Evolutionary conservation across 163 green algal genomes (phyloP).

Genomic region (Volvox carteri): DNA sequence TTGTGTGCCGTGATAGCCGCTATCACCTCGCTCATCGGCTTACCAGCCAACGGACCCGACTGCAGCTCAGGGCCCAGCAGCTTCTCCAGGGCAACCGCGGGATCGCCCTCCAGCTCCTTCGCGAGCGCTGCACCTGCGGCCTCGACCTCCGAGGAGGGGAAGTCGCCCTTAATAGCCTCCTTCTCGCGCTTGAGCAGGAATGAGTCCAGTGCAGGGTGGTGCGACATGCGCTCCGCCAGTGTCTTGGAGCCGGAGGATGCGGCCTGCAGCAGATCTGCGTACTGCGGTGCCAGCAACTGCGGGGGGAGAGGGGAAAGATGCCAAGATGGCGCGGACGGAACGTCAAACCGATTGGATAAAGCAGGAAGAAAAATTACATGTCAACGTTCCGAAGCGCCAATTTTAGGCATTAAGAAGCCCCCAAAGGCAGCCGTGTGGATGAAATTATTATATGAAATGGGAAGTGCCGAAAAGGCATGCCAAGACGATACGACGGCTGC

Average conservation of each 20-base stretch:
- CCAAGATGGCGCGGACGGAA: neutral
- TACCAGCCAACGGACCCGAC: slow-evolving; percentile 57
- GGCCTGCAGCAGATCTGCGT: slow-evolving; percentile 66
- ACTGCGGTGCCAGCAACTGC: slow-evolving; percentile 67
- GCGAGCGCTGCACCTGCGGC: slow-evolving; percentile 62
- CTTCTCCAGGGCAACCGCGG: slow-evolving; percentile 59
- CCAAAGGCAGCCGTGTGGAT: too few species aligned
- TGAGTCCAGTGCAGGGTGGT: slow-evolving; percentile 61
- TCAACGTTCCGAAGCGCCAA: too few species aligned
- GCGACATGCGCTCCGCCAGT: slow-evolving; percentile 67
- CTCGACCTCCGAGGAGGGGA: slow-evolving; percentile 60
- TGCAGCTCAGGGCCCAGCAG: slow-evolving; percentile 72
- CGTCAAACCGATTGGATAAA: too few species aligned
- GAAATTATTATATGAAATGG: too few species aligned
- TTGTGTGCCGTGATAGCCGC: slow-evolving; percentile 70
- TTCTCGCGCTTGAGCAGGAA: slow-evolving; percentile 73
- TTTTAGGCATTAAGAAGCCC: too few species aligned
- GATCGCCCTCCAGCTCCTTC: slow-evolving; percentile 67
- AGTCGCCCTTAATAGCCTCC: slow-evolving; percentile 62
- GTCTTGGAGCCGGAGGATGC: slow-evolving; percentile 64
- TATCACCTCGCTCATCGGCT: slow-evolving; percentile 66
- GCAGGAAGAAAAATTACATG: too few species aligned
- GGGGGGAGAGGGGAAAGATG: neutral
- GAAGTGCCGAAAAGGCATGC: too few species aligned
- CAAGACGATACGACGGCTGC: too few species aligned